Evolutionary conservation across 305 asterid species (phyloP).

Genomic region (Rubia balearica): DNA sequence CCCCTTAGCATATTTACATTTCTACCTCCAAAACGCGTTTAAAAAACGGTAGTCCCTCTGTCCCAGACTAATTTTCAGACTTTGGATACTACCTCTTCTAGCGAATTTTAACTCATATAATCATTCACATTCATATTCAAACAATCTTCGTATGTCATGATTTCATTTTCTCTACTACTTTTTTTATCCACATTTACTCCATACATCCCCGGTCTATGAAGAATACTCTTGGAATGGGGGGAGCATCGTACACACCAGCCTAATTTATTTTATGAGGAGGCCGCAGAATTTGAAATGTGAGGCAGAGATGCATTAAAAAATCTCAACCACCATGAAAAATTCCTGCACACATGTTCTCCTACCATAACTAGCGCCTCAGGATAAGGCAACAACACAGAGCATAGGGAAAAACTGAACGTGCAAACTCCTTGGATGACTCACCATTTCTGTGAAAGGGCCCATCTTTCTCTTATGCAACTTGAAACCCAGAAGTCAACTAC

Average conservation of each 20-base stretch:
- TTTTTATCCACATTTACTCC: too few species aligned
- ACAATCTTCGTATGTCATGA: not conserved
- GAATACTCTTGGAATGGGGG: too few species aligned
- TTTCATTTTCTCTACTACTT: too few species aligned
- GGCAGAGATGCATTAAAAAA: not conserved
- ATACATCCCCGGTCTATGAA: too few species aligned
- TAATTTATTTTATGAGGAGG: not conserved
- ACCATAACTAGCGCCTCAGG: not conserved
- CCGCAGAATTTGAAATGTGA: not conserved
- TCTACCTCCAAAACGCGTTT: too few species aligned
- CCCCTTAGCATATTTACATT: not conserved
- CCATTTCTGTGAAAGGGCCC: not conserved
- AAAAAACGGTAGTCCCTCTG: not conserved
- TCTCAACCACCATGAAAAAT: not conserved
- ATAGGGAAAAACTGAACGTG: not conserved
- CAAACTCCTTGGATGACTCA: not conserved
- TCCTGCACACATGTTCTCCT: not conserved
- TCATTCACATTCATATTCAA: too few species aligned
- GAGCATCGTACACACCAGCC: not conserved
- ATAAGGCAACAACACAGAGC: not conserved
- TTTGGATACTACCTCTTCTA: too few species aligned
- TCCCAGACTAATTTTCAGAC: not conserved
- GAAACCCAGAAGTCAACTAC: slow-evolving; percentile 1
- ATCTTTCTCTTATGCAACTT: not conserved
- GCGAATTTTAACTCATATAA: too few species aligned